Percentiles rank a stretch among this genome's conserved stretches.
phyloP scores from a whole-genome alignment of 768 basidiomycete species.

The Amanita jacksonii region DNA sequence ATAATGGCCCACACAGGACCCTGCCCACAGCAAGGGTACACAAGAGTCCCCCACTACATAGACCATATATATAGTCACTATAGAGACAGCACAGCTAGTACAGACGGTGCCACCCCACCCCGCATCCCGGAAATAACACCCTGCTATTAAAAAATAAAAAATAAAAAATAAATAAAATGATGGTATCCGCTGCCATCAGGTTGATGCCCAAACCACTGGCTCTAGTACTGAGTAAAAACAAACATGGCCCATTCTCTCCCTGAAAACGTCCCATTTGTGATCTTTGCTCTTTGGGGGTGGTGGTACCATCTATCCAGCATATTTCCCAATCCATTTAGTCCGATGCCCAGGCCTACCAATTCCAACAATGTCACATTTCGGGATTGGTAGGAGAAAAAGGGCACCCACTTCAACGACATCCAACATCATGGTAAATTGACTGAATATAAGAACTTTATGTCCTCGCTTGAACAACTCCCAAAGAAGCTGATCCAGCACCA shows the following conservation, averaged over 20 bases:
- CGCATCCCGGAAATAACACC: too few relatives aligned
- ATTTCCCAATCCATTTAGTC: slow-evolving; percentile 76
- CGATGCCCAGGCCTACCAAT: slow-evolving; percentile 79
- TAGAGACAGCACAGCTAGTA: too few relatives aligned
- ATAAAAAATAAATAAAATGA: too few relatives aligned
- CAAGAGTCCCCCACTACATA: too few relatives aligned
- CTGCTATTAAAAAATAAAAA: too few relatives aligned
- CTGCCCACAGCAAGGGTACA: too few relatives aligned
- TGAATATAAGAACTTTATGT: slow-evolving; percentile 83
- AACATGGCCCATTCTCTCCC: slow-evolving; percentile 51
- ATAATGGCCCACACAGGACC: too few relatives aligned
- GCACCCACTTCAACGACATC: slow-evolving; percentile 79
- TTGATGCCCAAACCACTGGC: slow-evolving; percentile 78
- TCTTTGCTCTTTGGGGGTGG: slow-evolving; percentile 70
- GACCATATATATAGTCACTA: too few relatives aligned
- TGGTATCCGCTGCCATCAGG: slow-evolving; percentile 76
- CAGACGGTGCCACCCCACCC: too few relatives aligned
- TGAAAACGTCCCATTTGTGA: slow-evolving; percentile 85
- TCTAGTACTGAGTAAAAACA: slow-evolving; percentile 77
- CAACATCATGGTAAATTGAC: slow-evolving; percentile 94
- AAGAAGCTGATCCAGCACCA: slow-evolving; percentile 83
- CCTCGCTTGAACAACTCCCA: slow-evolving; percentile 67
- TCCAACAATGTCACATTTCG: neutral
- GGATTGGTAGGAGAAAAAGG: neutral
- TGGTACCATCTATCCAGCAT: slow-evolving; percentile 89